Base-by-base conservation (phyloP, 1,139 yeast species). In the Yamadazyma diospyri region DNA sequence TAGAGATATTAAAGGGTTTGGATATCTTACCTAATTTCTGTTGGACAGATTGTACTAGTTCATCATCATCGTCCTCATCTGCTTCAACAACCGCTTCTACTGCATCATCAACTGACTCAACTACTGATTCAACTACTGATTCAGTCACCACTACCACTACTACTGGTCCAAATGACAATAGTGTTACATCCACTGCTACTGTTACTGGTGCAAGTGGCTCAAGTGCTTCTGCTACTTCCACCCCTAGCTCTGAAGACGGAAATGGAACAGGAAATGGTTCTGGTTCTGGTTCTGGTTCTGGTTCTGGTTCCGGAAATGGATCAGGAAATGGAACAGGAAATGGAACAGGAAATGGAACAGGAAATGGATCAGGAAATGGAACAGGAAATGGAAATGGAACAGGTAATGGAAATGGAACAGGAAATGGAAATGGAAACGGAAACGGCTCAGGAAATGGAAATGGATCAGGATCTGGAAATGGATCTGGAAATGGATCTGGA, bases 1-100 rank as follows among this genome's bases (percentile, higher is more conserved):
- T 41, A 11, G 25, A 30, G 26, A 12, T 37, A 22, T 42, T 43
- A 24, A n/a, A n/a, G n/a, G 45, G 45, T 24, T 17, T 38, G 19
- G 41, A 43, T 30, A 25, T 45, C 34, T 54, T 55, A 41, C 61
- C 62, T 42, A 56, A 55, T 56, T 56, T 51, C 51, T 53, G 61
- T 45, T 57, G 62, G 62, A 29, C 23, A 18, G 46, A 40, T 16
- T 45, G 49, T 41, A 35, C 25, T 12, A 8, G 45, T 12, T 25
- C 47, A 25, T 34, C 48, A 15, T 20, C 42, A 21, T 30, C 25
- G 14, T 18, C 43, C 9, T 28, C 48, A 4, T 16, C 40, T 12
- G 24, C 47, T 16, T 29, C 41, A 16, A 7, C 20, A 18, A 7
- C 20, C 20, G 20, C 25, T 23, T 11, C 25, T 7, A 27, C 21